These are phyloP conservation scores for Tetrahymena elliotti DNA, from an alignment of 73 alveolate species.

Conservation along the genomic window DNA sequence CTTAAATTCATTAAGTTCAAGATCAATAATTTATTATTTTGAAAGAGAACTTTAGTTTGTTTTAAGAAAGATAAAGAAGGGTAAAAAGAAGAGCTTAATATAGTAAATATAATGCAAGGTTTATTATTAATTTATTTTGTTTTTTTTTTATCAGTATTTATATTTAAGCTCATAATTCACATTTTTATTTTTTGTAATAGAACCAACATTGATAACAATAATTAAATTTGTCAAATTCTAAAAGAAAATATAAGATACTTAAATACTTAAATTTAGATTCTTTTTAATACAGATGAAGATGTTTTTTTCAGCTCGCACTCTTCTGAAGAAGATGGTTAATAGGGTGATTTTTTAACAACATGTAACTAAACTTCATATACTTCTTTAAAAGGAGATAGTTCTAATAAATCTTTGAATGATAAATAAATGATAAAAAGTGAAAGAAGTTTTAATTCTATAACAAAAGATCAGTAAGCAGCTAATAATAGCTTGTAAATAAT, in stretches of 20 bases:
- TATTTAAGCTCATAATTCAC: no score
- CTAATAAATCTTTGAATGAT: neutral
- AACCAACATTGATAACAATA: neutral
- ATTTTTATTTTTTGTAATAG: neutral
- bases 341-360: neutral
- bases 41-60: neutral
- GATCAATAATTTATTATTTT: neutral
- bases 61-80: neutral
- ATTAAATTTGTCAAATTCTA: neutral
- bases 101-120: neutral
- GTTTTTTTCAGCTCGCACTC: neutral
- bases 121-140: no score
- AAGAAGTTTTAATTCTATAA: neutral
- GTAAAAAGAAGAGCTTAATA: neutral
- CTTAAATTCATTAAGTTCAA: neutral
- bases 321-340: neutral
- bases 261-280: neutral
- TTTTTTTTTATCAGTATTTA: no score
- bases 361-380: neutral
- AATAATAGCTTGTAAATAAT: neutral
- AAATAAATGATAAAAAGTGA: neutral
- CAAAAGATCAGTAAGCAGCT: neutral
- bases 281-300: neutral
- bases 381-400: neutral
- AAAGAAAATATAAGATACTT: neutral